Conservation (phyloP, 306 rosid species). For the Glycine latifolia region DNA sequence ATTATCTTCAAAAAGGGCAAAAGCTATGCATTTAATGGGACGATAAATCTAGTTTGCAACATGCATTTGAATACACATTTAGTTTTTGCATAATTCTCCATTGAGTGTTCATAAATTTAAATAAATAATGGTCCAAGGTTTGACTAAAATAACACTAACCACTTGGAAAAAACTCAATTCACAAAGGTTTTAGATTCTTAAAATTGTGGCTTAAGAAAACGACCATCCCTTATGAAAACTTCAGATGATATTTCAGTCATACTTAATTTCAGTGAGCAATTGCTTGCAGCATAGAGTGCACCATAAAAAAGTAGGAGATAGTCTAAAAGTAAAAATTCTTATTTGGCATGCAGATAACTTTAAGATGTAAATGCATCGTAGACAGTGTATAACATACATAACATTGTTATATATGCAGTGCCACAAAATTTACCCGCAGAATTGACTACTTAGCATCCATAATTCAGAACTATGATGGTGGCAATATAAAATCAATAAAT, state of each 20-base stretch:
- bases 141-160: background rate
- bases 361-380: background rate
- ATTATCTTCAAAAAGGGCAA: no score
- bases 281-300: background rate
- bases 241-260: background rate
- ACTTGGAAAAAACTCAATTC: background rate
- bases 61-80: background rate
- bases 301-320: constrained; percentile 23
- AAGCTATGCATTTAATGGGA: no score
- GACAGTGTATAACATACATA: background rate
- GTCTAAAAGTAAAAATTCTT: constrained; percentile 1
- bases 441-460: background rate
- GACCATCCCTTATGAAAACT: background rate
- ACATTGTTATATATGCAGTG: background rate
- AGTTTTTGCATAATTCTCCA: background rate
- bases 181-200: background rate
- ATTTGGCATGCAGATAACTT: background rate
- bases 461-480: constrained; percentile 7
- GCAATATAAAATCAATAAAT: constrained; percentile 12
- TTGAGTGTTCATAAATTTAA: background rate
- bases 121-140: background rate
- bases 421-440: no score
- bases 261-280: constrained; percentile 20
- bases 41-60: no score
- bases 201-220: background rate